Conservation (phyloP, 2,329 filamentous ascomycete species). For the Raffaelea albimanens region DNA sequence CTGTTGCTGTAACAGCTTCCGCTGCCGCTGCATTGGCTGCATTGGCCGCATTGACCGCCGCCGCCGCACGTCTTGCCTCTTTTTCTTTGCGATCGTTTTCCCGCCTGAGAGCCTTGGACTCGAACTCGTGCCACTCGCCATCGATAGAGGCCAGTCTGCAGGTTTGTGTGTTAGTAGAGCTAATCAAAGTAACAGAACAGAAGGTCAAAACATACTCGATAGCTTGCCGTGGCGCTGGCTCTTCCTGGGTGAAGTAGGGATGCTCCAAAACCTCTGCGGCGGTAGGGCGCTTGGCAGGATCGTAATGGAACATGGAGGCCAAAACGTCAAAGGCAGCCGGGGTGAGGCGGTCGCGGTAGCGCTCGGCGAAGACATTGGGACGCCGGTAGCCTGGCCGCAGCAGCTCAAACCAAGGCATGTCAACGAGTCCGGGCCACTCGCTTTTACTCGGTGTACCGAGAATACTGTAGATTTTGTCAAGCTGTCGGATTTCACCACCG, state of each 20-base stretch:
- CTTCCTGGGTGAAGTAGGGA: conserved; percentile 77
- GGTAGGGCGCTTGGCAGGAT: conserved; percentile 73
- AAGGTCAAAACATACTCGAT: conserved; percentile 54
- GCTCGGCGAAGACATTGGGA: conserved; percentile 68
- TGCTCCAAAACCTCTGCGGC: conserved; percentile 80
- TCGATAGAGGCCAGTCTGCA: conserved; percentile 65
- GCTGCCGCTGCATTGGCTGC: too few relatives aligned
- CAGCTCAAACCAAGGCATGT: conserved; percentile 96
- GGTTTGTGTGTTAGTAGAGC: conserved; percentile 19
- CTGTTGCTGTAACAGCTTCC: too few relatives aligned
- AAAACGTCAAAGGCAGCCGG: conserved; percentile 77
- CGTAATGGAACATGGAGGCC: conserved; percentile 76
- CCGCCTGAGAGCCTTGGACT: conserved; percentile 87
- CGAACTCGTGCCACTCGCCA: conserved; percentile 98
- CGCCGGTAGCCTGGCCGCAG: conserved; percentile 68
- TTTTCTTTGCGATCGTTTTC: conserved; percentile 66
- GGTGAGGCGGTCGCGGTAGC: conserved; percentile 69
- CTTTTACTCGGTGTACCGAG: conserved; percentile 76
- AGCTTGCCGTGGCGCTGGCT: conserved; percentile 67
- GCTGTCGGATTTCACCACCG: conserved; percentile 87
- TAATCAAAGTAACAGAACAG: background rate
- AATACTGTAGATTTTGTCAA: conserved; percentile 92
- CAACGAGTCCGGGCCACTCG: conserved; percentile 83
- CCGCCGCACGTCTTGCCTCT: conserved; percentile 32
- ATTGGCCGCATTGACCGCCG: conserved; percentile 7